phyloP scores from a whole-genome alignment of 805 yeast species.

The Brettanomyces sp. region DNA sequence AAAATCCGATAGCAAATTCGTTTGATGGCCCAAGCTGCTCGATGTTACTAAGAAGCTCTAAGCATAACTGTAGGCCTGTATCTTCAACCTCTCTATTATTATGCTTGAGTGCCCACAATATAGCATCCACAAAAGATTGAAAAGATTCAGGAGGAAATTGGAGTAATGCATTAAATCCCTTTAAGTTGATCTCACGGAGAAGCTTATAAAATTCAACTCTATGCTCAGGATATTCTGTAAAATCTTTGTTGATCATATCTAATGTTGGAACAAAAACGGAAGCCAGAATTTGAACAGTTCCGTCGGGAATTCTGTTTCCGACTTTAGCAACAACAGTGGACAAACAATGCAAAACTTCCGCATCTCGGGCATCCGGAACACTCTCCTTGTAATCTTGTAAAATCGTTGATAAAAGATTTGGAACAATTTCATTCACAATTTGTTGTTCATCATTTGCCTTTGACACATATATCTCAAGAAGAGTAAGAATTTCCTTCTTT shows the following conservation, averaged over 20 bases:
- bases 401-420: conserved; percentile 75
- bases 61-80: conserved; percentile 74
- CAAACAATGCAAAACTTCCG: conserved; percentile 93
- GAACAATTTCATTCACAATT: conserved; percentile 72
- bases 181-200: conserved; percentile 75
- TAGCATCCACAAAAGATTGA: conserved; percentile 84
- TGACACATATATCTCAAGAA: conserved; percentile 80
- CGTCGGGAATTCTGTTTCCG: conserved; percentile 81
- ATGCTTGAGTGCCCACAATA: conserved; percentile 97
- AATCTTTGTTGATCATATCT: conserved; percentile 91
- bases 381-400: conserved; percentile 81
- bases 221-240: conserved; percentile 95
- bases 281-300: conserved; percentile 78
- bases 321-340: conserved; percentile 82
- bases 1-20: conserved; percentile 76
- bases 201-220: conserved; percentile 92
- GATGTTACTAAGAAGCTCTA: conserved; percentile 78
- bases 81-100: conserved; percentile 95
- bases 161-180: conserved; percentile 77
- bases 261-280: conserved; percentile 91
- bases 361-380: conserved; percentile 96
- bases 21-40: conserved; percentile 56
- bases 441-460: conserved; percentile 82
- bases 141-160: conserved; percentile 89
- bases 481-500: conserved; percentile 83